These are phyloP conservation scores for Phytophthora constricta DNA, from an alignment of 352 stramenopile species.

Conservation along the genomic window DNA sequence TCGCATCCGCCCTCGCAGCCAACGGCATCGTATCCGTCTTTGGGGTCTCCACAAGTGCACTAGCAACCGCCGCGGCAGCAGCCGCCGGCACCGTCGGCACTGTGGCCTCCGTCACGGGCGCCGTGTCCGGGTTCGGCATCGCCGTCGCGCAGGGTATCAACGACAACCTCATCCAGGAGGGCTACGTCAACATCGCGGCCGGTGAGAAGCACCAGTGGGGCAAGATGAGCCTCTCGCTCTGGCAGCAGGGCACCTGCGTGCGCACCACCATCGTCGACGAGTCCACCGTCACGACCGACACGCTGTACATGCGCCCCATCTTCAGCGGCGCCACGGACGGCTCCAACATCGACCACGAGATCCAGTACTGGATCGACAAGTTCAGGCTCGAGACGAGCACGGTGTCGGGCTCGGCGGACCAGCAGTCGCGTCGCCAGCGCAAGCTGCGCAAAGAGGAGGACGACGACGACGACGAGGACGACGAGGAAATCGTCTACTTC, in stretches of 20 bases:
- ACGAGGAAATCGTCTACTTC: slow-evolving; percentile 7
- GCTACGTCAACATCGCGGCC: slow-evolving; percentile 31
- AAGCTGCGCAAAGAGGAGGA: neutral
- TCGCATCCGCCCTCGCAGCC: slow-evolving; percentile 29
- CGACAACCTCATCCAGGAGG: slow-evolving; percentile 41
- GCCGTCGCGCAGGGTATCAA: slow-evolving; percentile 42
- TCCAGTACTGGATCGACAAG: slow-evolving; percentile 62
- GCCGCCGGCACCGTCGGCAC: slow-evolving; percentile 23
- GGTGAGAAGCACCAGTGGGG: slow-evolving; percentile 43
- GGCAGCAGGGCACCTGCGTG: slow-evolving; percentile 54
- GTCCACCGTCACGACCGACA: slow-evolving; percentile 44
- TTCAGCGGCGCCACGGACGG: slow-evolving; percentile 54
- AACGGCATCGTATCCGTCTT: slow-evolving; percentile 43
- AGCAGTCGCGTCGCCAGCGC: slow-evolving; percentile 4
- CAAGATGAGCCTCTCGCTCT: slow-evolving; percentile 55
- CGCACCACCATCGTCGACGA: slow-evolving; percentile 49
- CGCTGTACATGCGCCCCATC: slow-evolving; percentile 60
- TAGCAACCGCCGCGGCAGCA: slow-evolving; percentile 25
- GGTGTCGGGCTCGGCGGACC: slow-evolving; percentile 24
- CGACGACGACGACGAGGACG: neutral
- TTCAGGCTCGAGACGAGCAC: slow-evolving; percentile 38
- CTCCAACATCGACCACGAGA: slow-evolving; percentile 51
- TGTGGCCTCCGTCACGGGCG: slow-evolving; percentile 28
- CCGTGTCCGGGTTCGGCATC: slow-evolving; percentile 45
- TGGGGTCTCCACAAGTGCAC: slow-evolving; percentile 34